Base-by-base conservation (phyloP, 2,329 filamentous ascomycete genomes). In the Neurospora sp. region DNA sequence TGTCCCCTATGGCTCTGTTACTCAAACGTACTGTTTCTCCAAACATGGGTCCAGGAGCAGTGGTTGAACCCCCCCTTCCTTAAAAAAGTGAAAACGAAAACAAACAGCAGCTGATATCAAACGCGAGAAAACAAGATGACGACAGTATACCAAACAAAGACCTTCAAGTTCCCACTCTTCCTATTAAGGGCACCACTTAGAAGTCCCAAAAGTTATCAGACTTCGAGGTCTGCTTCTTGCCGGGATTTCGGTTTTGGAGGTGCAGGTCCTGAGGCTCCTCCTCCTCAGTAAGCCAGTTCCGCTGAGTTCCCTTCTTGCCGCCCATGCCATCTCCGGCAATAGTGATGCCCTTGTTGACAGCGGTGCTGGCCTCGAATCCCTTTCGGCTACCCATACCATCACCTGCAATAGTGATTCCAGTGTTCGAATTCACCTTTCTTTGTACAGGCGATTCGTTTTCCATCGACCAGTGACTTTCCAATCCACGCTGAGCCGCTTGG, bases 401-500 rank as follows among this genome's bases (percentile, higher is more conserved):
- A 43, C 88, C 88, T 1, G 81, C 84, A 70, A 86, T 87, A 46
- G 76, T 76, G 70, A 85, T 85, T 15, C 70, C 72, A 15, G 76
- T 81, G 66, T 83, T 82, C 71, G 76, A 80, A 76, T 87, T 87
- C 76, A 87, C 84, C 75, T 86, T 87, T 69, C 84, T 83, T n/a
- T 76, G 71, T 2, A 76, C 79, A 8, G 86, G 86, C 1, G 87
- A 89, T 74, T 84, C 77, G 70, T 89, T 87, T 72, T 87, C 85
- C 13, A 81, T 73, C 1, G 81, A 80, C 88, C 87, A 89, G 78
- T 84, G 87, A 66, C 89, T 82, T 75, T 91, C 87, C 88, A 93
- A 91, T 84, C 88, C 90, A 80, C 91, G 89, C 68, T 92, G 86
- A 3, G 85, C 89, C 81, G 93, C 92, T 78, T 87, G 84, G 73